phyloP scores from a whole-genome alignment of 257 asterid genomes.

The Buddleja alternifolia region DNA sequence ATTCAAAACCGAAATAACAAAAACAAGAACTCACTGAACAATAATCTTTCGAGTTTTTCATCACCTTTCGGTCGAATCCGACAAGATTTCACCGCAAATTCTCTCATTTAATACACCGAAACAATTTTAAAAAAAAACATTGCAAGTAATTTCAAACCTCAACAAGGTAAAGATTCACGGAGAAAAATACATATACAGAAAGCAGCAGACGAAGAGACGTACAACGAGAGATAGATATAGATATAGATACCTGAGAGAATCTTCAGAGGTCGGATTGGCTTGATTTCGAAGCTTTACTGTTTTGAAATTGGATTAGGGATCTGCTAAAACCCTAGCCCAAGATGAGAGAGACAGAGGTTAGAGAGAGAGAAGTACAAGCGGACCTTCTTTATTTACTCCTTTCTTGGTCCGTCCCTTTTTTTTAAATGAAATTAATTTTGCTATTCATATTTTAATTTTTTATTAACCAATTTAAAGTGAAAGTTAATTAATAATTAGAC shows the following conservation, averaged over 20 bases:
- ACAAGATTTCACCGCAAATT: not conserved
- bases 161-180: not conserved
- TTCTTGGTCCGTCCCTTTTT: not conserved
- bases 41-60: not conserved
- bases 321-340: conserved; percentile 44
- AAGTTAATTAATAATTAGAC: no score
- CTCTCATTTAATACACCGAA: not conserved
- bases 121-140: not conserved
- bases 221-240: not conserved
- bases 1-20: not conserved
- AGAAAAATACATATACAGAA: conserved; percentile 7
- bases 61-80: not conserved
- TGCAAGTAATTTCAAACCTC: conserved; percentile 7
- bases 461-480: no score
- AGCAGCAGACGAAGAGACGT: not conserved
- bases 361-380: conserved; percentile 3
- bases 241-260: conserved; percentile 27
- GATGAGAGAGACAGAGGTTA: not conserved
- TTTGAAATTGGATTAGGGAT: conserved; percentile 19
- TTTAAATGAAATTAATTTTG: not conserved
- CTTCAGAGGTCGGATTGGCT: conserved; percentile 1
- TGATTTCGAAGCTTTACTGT: conserved; percentile 8
- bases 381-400: conserved; percentile 16
- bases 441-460: not conserved
- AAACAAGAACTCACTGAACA: not conserved